These are phyloP conservation scores for Shiraia sp. DNA, from an alignment of 2,329 filamentous ascomycete species.

Conservation along the genomic window DNA sequence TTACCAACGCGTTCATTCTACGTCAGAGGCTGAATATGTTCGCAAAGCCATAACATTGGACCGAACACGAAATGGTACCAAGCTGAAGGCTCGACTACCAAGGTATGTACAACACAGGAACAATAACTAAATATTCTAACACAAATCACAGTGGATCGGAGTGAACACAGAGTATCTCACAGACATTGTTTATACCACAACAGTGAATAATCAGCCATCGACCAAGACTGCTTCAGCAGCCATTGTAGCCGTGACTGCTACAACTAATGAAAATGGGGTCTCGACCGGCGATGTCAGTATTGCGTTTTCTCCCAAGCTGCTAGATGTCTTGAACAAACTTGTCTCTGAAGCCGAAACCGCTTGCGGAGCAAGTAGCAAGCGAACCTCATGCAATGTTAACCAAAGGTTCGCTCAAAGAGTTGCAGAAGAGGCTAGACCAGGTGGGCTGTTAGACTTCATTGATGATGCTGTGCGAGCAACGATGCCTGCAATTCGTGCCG, in stretches of 20 bases:
- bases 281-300: not conserved
- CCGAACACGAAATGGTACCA: not conserved
- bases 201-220: slow-evolving; percentile 1
- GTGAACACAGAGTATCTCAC: slow-evolving; percentile 5
- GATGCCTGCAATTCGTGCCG: not conserved
- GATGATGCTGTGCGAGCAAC: not conserved
- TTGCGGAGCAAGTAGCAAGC: not conserved
- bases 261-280: not conserved
- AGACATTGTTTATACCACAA: slow-evolving; percentile 2
- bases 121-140: not conserved
- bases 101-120: not conserved
- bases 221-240: not conserved
- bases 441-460: not conserved
- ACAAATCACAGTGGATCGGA: slow-evolving; percentile 1
- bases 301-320: not conserved
- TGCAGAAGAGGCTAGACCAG: not conserved
- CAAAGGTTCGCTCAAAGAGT: slow-evolving; percentile 2
- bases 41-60: slow-evolving; percentile 1
- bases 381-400: not conserved
- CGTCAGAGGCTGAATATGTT: not conserved
- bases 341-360: not conserved
- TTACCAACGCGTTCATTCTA: not conserved
- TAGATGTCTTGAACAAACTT: not conserved
- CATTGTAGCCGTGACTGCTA: not conserved
- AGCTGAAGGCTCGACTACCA: not conserved